phyloP scores from a whole-genome alignment of 2,329 filamentous ascomycete species.

The Aspergillus carbonarius region DNA sequence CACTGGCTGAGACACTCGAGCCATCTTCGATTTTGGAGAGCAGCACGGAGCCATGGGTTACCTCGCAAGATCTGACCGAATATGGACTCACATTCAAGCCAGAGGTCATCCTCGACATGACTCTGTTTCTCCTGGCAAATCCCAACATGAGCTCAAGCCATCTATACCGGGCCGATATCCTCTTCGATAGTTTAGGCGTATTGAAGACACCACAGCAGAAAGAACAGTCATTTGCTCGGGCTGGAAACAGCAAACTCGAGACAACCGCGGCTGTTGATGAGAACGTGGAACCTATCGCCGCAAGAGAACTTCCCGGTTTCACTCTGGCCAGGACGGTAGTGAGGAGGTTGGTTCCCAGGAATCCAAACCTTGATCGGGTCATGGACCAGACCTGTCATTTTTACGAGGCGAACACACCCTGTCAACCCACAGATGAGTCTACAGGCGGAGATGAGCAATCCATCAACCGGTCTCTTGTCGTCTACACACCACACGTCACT shows the following conservation, averaged over 20 bases:
- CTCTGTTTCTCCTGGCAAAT: constrained; percentile 50
- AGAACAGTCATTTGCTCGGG: constrained; percentile 22
- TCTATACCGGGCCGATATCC: constrained; percentile 62
- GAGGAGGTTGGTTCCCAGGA: constrained; percentile 76
- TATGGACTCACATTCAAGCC: constrained; percentile 25
- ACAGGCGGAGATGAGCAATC: constrained; percentile 7
- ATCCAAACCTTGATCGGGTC: constrained; percentile 70
- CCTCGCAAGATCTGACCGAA: constrained; percentile 32
- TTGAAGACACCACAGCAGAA: constrained; percentile 34
- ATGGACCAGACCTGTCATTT: constrained; percentile 82
- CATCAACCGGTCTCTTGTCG: constrained; percentile 51
- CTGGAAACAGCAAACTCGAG: not conserved
- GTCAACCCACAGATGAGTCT: not conserved
- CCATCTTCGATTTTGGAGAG: constrained; percentile 24
- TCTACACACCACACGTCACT: constrained; percentile 75
- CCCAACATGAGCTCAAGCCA: constrained; percentile 60
- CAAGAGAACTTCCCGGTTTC: constrained; percentile 30
- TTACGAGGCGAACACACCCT: constrained; percentile 42
- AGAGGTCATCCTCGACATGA: constrained; percentile 48
- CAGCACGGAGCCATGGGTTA: constrained; percentile 30
- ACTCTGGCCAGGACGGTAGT: constrained; percentile 64
- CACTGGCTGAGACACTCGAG: constrained; percentile 29
- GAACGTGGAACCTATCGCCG: constrained; percentile 17
- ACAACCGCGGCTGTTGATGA: not conserved
- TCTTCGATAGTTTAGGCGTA: constrained; percentile 52